Base-by-base conservation (phyloP, 768 basidiomycete genomes). In the Lyophyllum semitale region DNA sequence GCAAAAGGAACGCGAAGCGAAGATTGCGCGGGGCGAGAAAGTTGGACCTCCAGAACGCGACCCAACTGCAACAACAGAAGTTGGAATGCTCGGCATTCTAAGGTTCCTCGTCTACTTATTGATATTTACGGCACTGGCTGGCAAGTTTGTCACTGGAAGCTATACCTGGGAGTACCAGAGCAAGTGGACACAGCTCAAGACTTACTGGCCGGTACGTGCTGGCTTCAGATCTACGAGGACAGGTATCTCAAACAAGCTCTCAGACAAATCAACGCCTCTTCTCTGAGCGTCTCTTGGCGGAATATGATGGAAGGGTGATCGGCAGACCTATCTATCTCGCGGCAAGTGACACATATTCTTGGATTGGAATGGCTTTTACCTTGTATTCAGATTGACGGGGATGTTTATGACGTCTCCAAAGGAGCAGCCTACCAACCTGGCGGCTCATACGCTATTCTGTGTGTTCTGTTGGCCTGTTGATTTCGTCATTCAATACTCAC, bases 321-420 rank as follows among this genome's bases (percentile, higher is more conserved):
- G 77, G 73, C 26, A 82, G 74, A 65, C 92, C 94, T 23, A 71
- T 95, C 46, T 98, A 94, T 72, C 73, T 98, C 44, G 95, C 94
- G 55, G 92, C 91, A 71, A 67, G 86, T 53, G 46, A 29, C 8
- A 2, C 35, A 13, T 8, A 33, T n/a, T 23, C 12, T 3, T 48
- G 7, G 4, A 29, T 46, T 8, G 8, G 25, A 17, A 4, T 48
- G 17, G 23, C 5, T 22, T 15, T 48, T 13, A 48, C 35, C 20
- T 35, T 50, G 23, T 13, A 53, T 32, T 54, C 67, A 93, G 92
- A 89, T 98, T 68, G 92, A 94, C 66, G 91, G 91, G 12, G 89
- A 91, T 49, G 93, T 98, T 8, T 98, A 87, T 71, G 95, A 98
- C 66, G 95, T 98, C 49, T 84, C 87, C n/a, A 79, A 81, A 57